Evolutionary conservation across 1,284 basidiomycete species (phyloP), one percentile per base, ranked within the genome.

Genomic region (Microbotryum saponariae): DNA sequence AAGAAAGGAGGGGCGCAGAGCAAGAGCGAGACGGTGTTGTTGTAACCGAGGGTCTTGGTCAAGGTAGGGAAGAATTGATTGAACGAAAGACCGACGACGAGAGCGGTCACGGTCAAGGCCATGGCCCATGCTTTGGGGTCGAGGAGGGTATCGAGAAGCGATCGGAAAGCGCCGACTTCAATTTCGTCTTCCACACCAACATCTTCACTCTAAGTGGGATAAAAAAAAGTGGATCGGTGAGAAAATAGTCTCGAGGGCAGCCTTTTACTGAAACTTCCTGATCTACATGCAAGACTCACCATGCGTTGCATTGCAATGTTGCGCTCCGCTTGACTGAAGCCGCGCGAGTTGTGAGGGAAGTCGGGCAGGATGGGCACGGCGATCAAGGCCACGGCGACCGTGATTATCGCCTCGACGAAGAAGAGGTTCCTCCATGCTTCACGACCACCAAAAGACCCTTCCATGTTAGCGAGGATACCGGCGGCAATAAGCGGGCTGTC

Each of bases 381-480:
- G 42, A 77, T 64, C 51, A 84, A 64, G 12, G 62, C 61, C 37
- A 62, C 20, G 25, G 23, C 20, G n/a, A 42, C 18, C 23, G 59
- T 54, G 16, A 56, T 18, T 4, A 70, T 69, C 6, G 74, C 85
- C 75, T 88, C 84, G 58, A 87, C 82, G 71, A 81, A 87, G 77
- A 89, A 88, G 4, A 89, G 77, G 86, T 86, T 86, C 74, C 82
- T 76, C 87, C 87, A 89, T 5, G 84, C 86, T 31, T 82, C 75
- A 50, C 86, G 84, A 53, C 86, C 83, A 2, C 86, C 86, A 29
- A 79, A 76, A 59, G 78, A 79, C 3, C 84, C 85, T 62, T 88
- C 81, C 85, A 88, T 85, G 48, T 78, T 79, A 6, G 79, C 77
- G 21, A 89, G 78, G 57, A 89, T 85, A 3, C 85, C 85, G 20